Evolutionary conservation across 257 asterid genomes (phyloP).

Genomic region (Eustoma russellianum): DNA sequence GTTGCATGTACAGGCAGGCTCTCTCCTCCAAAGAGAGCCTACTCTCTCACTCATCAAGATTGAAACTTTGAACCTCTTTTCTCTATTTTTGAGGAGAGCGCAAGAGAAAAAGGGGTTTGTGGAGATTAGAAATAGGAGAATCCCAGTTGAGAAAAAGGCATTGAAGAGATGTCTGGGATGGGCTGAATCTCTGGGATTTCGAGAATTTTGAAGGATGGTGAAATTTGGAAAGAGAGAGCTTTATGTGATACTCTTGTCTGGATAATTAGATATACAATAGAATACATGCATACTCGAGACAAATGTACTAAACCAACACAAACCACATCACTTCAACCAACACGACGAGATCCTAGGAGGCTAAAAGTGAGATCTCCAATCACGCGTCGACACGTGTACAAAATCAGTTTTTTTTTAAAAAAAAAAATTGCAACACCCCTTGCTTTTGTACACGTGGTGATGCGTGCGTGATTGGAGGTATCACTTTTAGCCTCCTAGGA

Average conservation of each 20-base stretch:
- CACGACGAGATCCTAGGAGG: too few relatives aligned
- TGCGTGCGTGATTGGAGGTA: too few relatives aligned
- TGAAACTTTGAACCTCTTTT: slow-evolving; percentile 6
- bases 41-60: slow-evolving; percentile 68
- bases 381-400: too few relatives aligned
- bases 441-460: too few relatives aligned
- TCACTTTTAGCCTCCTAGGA: too few relatives aligned
- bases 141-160: background rate
- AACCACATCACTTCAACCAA: background rate
- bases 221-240: slow-evolving; percentile 32
- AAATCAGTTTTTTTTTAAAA: too few relatives aligned
- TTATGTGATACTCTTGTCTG: background rate
- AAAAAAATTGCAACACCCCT: too few relatives aligned
- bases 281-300: slow-evolving; percentile 1
- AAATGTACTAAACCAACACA: slow-evolving; percentile 6
- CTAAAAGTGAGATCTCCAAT: too few relatives aligned
- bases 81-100: background rate
- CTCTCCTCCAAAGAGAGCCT: slow-evolving; percentile 85
- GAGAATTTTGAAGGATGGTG: slow-evolving; percentile 35
- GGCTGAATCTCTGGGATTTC: slow-evolving; percentile 10
- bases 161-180: too few relatives aligned
- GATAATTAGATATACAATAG: slow-evolving; percentile 1
- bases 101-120: background rate
- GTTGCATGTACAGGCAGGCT: slow-evolving; percentile 72
- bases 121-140: background rate